Base-by-base conservation (phyloP, 768 basidiomycete species). In the Tremella yokohamensis region DNA sequence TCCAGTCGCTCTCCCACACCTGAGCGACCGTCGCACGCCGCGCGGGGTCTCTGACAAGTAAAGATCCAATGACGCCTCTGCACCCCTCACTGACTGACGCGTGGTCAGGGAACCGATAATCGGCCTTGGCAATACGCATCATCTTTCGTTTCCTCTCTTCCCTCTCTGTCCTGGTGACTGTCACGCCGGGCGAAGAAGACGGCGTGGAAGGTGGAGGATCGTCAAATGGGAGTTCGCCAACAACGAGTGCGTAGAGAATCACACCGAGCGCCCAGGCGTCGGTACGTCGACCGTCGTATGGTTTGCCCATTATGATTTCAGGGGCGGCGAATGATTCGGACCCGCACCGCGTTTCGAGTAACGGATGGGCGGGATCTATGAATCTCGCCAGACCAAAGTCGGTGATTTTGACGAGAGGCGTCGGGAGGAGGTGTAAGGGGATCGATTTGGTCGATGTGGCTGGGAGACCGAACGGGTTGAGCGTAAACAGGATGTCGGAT, bases 301-400 rank as follows among this genome's bases (percentile, higher is more conserved):
- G 79, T 49, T 79, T 79, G 26, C 79, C 81, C 75, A 76, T 76
- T 56, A 76, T 73, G 54, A 76, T 76, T 47, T 76, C 75, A 13
- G 75, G 75, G 8, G 89, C 89, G 6, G 90, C 89, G 76, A 92
- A 92, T 0, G 86, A 87, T 72, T 94, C 90, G 25, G 85, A 87
- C 6, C 90, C 90, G 75, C 90, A 94, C 0, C 90, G 83, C 11
- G 90, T 92, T 16, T 81, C 81, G 11, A 92, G 79, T 15, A 84
- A 77, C 1, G 86, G 86, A 1, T 79, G 66, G 3, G 81, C 76
- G 13, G 85, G 81, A 65, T 88, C 83, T 64, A 91, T 84, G 76
- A 90, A 90, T 24, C 89, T 82, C 15, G 89, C 85, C n/a, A 94
- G 83, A 7, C 90, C 90, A 69, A 92, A 94, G 72, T 94, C 90